Conservation (phyloP, 805 yeast genomes). For the Hanseniaspora hatyaiensis region DNA sequence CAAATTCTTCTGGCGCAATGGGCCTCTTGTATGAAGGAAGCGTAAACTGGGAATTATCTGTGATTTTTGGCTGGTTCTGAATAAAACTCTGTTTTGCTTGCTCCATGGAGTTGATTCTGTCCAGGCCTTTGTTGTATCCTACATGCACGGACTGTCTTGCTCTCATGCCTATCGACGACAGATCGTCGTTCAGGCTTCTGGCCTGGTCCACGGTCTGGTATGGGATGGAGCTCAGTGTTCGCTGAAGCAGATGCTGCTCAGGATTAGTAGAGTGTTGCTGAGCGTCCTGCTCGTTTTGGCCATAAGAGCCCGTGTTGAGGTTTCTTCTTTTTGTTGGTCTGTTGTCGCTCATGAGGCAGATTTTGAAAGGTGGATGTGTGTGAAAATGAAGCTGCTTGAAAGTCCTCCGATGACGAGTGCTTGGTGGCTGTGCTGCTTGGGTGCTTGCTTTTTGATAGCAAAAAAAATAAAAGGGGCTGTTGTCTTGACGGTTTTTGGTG, state of each 20-base stretch:
- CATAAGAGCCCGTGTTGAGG: background rate
- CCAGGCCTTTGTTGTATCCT: conserved; percentile 36
- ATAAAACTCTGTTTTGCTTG: background rate
- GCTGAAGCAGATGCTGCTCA: conserved; percentile 9
- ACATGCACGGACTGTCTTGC: conserved; percentile 55
- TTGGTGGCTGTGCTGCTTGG: no score
- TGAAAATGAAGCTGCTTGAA: background rate
- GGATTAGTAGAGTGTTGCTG: background rate
- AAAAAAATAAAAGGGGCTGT: no score
- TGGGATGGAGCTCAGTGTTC: conserved; percentile 7
- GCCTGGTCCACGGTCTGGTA: background rate
- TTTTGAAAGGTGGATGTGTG: background rate
- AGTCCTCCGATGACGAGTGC: no score
- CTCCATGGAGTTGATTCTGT: background rate
- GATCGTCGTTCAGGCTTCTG: conserved; percentile 21
- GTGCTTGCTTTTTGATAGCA: no score
- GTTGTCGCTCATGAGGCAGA: conserved; percentile 8
- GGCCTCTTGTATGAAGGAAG: conserved; percentile 14
- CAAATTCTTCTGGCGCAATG: conserved; percentile 9
- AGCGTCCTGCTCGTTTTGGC: background rate
- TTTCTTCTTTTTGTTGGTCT: conserved; percentile 11
- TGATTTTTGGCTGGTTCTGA: conserved; percentile 4
- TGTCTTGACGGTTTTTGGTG: no score
- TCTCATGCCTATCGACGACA: conserved; percentile 57
- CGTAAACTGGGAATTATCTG: conserved; percentile 10